Conservation (phyloP, 2,329 filamentous ascomycete genomes). For the Diplodia intermedia region DNA sequence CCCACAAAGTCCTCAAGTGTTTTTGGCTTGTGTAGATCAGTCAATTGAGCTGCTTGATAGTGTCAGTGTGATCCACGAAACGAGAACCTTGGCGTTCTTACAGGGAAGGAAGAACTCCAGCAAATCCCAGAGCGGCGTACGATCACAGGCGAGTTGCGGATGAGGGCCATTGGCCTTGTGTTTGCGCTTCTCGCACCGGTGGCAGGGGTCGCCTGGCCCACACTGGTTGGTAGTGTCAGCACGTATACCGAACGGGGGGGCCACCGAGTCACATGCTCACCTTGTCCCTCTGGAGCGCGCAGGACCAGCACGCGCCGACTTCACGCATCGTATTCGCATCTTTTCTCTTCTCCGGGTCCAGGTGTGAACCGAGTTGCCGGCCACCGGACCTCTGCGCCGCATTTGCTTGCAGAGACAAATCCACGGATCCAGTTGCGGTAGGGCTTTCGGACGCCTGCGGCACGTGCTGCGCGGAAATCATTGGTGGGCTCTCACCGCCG, state of each 20-base stretch:
- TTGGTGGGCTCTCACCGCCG: conserved; percentile 20
- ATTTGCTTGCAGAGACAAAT: not conserved
- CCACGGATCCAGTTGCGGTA: conserved; percentile 1
- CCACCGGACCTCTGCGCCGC: conserved; percentile 44
- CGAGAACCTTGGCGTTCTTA: conserved; percentile 30
- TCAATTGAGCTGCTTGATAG: conserved; percentile 32
- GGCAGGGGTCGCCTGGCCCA: conserved; percentile 48
- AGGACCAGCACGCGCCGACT: conserved; percentile 57
- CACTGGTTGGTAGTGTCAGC: conserved; percentile 41
- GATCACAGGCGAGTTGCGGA: conserved; percentile 54
- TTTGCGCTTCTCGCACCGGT: conserved; percentile 49
- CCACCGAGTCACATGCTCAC: conserved; percentile 36
- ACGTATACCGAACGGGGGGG: not conserved
- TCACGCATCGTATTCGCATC: conserved; percentile 56
- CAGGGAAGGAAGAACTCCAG: conserved; percentile 53
- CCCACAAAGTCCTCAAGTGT: conserved; percentile 50
- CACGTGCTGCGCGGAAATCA: conserved; percentile 14
- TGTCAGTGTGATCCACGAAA: conserved; percentile 24
- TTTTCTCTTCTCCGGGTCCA: conserved; percentile 47
- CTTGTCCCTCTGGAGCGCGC: conserved; percentile 56
- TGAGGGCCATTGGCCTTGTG: conserved; percentile 47
- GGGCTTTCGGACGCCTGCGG: conserved; percentile 26
- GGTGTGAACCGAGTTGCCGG: conserved; percentile 48
- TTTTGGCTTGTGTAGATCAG: conserved; percentile 30
- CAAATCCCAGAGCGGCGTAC: conserved; percentile 55